Evolutionary conservation across 352 stramenopile genomes (phyloP).

Genomic region (Globisporangium parvum): DNA sequence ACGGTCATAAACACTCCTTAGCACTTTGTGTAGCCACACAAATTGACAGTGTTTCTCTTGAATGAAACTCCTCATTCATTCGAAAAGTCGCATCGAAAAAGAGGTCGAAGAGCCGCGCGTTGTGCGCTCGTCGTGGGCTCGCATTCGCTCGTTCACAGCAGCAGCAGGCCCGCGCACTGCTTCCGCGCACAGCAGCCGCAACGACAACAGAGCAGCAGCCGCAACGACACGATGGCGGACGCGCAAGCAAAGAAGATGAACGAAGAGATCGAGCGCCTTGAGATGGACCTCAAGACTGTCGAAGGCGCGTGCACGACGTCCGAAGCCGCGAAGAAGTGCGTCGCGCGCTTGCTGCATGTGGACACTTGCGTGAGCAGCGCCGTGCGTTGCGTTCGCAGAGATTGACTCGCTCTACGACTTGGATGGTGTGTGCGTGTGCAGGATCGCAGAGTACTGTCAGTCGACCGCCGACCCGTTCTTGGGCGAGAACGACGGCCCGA

Average conservation of each 20-base stretch:
- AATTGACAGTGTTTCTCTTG: too few species aligned
- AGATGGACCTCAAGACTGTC: constrained; percentile 77
- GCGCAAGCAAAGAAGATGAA: constrained; percentile 71
- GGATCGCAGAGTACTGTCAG: constrained; percentile 71
- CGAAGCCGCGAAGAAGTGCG: constrained; percentile 76
- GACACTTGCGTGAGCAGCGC: too few species aligned
- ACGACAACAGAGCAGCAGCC: too few species aligned
- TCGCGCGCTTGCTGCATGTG: background rate
- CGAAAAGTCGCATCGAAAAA: too few species aligned
- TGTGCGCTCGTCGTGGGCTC: background rate
- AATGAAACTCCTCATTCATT: too few species aligned
- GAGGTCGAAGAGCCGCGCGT: background rate
- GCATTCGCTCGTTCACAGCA: background rate
- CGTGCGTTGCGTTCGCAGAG: background rate
- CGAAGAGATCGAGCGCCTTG: constrained; percentile 71
- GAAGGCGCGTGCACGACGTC: constrained; percentile 71
- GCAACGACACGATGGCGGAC: constrained; percentile 32
- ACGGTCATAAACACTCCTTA: too few species aligned
- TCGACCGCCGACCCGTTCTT: constrained; percentile 67
- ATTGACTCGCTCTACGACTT: background rate
- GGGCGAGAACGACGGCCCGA: constrained; percentile 65
- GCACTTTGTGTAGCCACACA: too few species aligned
- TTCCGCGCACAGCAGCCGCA: background rate
- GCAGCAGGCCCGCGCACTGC: background rate
- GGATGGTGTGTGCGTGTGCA: constrained; percentile 11